Evolutionary conservation across 495 filamentous ascomycete species (phyloP).

Genomic region (Aspergillus carlsbadensis): DNA sequence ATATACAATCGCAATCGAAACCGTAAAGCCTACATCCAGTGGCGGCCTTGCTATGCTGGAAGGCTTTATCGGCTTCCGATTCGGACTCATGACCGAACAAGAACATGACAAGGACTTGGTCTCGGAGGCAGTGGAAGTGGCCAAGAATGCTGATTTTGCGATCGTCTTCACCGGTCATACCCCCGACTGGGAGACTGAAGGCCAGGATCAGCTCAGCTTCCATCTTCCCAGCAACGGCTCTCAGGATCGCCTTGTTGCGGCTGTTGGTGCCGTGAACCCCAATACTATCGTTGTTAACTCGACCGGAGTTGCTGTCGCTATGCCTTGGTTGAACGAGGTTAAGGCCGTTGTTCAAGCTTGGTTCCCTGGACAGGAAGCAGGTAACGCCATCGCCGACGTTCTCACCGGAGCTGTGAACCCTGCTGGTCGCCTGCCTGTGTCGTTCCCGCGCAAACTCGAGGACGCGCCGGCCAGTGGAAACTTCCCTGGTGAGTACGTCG

Average conservation of each 20-base stretch:
- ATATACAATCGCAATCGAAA: not conserved
- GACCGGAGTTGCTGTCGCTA: constrained; percentile 66
- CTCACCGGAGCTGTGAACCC: constrained; percentile 79
- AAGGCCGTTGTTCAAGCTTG: constrained; percentile 83
- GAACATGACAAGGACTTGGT: constrained; percentile 14
- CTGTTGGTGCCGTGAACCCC: constrained; percentile 66
- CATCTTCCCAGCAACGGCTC: constrained; percentile 63
- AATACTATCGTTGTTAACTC: constrained; percentile 88
- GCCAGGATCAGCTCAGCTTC: constrained; percentile 70
- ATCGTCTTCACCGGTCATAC: constrained; percentile 18
- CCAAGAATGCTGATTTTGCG: constrained; percentile 9
- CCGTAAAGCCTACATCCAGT: not conserved
- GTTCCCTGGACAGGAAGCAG: constrained; percentile 78
- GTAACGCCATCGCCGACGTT: constrained; percentile 75
- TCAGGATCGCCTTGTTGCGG: constrained; percentile 62
- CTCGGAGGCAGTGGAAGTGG: constrained; percentile 12
- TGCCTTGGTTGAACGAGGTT: constrained; percentile 70
- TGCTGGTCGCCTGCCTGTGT: constrained; percentile 70
- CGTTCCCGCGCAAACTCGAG: constrained; percentile 69
- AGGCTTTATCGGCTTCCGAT: constrained; percentile 8
- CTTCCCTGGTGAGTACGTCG: constrained; percentile 63
- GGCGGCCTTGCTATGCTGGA: constrained; percentile 7
- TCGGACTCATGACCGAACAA: constrained; percentile 16
- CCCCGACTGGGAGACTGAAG: constrained; percentile 31
- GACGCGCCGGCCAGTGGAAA: constrained; percentile 64